A percentile compares a stretch with the other conserved stretches of the same genome.
These are phyloP conservation scores for Carex pumila DNA, from an alignment of 176 grass and related monocot species.

Conservation along the genomic window DNA sequence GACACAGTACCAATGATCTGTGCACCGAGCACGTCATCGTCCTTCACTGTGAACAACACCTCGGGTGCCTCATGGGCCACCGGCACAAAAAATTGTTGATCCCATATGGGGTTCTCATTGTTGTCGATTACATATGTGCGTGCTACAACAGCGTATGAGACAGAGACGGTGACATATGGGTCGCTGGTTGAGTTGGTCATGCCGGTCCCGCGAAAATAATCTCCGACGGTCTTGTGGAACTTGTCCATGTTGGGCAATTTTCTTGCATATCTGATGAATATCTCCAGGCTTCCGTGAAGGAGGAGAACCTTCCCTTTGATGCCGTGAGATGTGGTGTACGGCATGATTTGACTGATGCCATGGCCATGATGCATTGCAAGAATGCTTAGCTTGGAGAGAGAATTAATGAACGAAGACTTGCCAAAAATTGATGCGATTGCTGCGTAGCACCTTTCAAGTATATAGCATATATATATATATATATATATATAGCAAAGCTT, in stretches of 20 bases:
- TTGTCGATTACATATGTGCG: slow-evolving; percentile 69
- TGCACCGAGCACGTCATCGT: slow-evolving; percentile 57
- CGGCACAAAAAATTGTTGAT: slow-evolving; percentile 60
- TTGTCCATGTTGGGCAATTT: slow-evolving; percentile 79
- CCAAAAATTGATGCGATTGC: not conserved
- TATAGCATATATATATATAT: not conserved
- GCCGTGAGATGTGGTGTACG: slow-evolving; percentile 18
- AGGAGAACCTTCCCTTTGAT: slow-evolving; percentile 44
- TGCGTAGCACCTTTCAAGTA: not conserved
- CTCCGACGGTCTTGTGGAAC: slow-evolving; percentile 58
- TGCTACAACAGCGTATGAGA: slow-evolving; percentile 37
- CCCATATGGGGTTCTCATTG: slow-evolving; percentile 73
- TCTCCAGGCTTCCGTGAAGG: slow-evolving; percentile 74
- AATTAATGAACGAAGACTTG: not conserved
- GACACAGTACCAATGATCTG: slow-evolving; percentile 61
- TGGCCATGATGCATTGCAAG: not conserved
- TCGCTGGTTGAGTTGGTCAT: slow-evolving; percentile 58
- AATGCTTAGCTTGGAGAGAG: not conserved
- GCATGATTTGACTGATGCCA: not conserved
- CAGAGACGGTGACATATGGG: slow-evolving; percentile 60
- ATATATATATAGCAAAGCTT: not conserved
- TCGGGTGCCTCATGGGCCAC: slow-evolving; percentile 62
- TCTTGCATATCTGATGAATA: slow-evolving; percentile 52
- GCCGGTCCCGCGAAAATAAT: slow-evolving; percentile 38
- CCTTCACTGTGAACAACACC: slow-evolving; percentile 74